These are phyloP conservation scores for Pinus tabuliformis DNA, from an alignment of 75 land plant genomes.

Conservation along the genomic window DNA sequence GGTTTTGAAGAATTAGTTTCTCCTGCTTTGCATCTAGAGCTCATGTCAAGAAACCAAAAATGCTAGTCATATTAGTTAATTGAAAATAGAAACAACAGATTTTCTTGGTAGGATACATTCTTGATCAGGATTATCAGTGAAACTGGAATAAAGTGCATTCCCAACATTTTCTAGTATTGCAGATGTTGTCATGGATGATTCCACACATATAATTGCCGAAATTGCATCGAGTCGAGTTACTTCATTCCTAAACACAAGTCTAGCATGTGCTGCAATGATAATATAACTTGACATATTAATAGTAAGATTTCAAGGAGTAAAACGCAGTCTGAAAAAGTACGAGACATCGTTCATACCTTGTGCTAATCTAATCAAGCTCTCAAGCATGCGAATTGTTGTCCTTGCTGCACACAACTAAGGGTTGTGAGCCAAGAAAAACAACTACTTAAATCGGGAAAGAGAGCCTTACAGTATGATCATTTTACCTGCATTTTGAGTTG, in stretches of 20 bases:
- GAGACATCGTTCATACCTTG: slow-evolving; percentile 57
- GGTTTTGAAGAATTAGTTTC: slow-evolving; percentile 59
- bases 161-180: slow-evolving; percentile 88
- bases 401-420: slow-evolving; percentile 53
- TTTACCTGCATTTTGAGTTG: slow-evolving; percentile 78
- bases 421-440: neutral
- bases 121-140: slow-evolving; percentile 76
- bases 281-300: neutral
- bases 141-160: slow-evolving; percentile 91
- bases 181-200: slow-evolving; percentile 97
- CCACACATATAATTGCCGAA: slow-evolving; percentile 88
- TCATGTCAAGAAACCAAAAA: slow-evolving; percentile 24
- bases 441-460: neutral
- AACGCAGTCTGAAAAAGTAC: neutral
- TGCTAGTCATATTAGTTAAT: neutral
- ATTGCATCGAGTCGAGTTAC: slow-evolving; percentile 86
- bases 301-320: neutral
- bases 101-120: slow-evolving; percentile 79
- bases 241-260: slow-evolving; percentile 91
- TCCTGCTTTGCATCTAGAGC: slow-evolving; percentile 77
- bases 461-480: neutral
- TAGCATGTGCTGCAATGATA: slow-evolving; percentile 80
- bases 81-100: neutral
- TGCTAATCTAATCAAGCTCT: slow-evolving; percentile 91
- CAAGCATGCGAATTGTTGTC: slow-evolving; percentile 95